Evolutionary conservation across 2,329 filamentous ascomycete genomes (phyloP).

Genomic region (Tolypocladium sp.): DNA sequence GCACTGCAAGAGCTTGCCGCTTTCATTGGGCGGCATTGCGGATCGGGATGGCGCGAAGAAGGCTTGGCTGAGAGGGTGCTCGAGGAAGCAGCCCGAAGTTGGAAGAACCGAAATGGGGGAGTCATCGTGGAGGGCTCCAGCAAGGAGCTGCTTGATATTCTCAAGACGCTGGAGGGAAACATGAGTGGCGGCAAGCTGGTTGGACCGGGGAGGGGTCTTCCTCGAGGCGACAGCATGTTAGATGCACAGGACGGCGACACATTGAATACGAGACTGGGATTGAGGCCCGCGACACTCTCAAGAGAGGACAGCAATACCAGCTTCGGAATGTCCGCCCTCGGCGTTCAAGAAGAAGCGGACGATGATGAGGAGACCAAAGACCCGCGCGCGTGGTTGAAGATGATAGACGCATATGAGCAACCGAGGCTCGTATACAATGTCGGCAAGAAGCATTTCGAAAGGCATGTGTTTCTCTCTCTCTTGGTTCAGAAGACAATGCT

Average conservation of each 20-base stretch:
- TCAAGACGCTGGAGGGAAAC: slow-evolving; percentile 75
- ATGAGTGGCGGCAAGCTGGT: slow-evolving; percentile 77
- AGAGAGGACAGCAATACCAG: slow-evolving; percentile 58
- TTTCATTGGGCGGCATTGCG: slow-evolving; percentile 90
- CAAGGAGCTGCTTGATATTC: slow-evolving; percentile 68
- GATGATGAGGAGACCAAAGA: slow-evolving; percentile 56
- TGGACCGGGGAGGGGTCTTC: slow-evolving; percentile 39
- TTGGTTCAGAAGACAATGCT: neutral
- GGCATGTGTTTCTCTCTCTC: slow-evolving; percentile 29
- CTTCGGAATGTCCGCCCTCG: slow-evolving; percentile 48
- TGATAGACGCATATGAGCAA: slow-evolving; percentile 78
- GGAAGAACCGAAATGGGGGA: slow-evolving; percentile 83
- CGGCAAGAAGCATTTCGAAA: slow-evolving; percentile 84
- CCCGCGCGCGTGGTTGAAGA: slow-evolving; percentile 72
- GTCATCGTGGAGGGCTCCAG: slow-evolving; percentile 83
- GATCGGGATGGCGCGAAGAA: slow-evolving; percentile 92
- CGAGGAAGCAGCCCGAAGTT: slow-evolving; percentile 82
- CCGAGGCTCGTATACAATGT: slow-evolving; percentile 70
- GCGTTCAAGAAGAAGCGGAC: slow-evolving; percentile 43
- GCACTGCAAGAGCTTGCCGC: slow-evolving; percentile 75
- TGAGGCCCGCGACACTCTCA: slow-evolving; percentile 33
- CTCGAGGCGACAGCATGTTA: slow-evolving; percentile 51
- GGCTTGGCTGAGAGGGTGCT: slow-evolving; percentile 86
- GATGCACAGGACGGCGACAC: slow-evolving; percentile 45
- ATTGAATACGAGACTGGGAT: slow-evolving; percentile 45